Base-by-base conservation (phyloP, 768 basidiomycete species). In the Lyophyllum shimeji region DNA sequence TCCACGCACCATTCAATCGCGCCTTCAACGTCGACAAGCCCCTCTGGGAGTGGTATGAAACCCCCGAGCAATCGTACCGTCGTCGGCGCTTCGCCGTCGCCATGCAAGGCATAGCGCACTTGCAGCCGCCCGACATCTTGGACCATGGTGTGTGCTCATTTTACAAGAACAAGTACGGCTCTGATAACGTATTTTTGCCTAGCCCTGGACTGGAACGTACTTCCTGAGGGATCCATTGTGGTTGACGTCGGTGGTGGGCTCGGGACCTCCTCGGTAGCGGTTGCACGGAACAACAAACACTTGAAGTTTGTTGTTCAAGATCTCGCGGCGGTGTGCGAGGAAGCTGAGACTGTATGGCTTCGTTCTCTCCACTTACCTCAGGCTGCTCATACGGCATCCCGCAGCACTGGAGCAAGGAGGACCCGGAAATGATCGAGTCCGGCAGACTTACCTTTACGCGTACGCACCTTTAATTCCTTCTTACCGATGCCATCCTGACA, bases 201-300 rank as follows among this genome's bases (percentile, higher is more conserved):
- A 71, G 70, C 57, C 1, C 62, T 63, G 27, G 61, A 67, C 25
- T 70, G 69, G 70, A 57, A 54, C 13, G 48, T 60, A 1, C 53
- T 71, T 8, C 55, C 65, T 0, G 21, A 52, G 34, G 61, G 55
- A 7, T 54, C 63, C 4, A 39, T 66, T 21, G 59, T 72, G 23
- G 67, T 72, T 18, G 71, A 72, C 50, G 69, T 72, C 8, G 69
- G 65, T 0, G 70, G 69, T 7, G 68, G 69, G 2, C 54, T 69
- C 13, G 71, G 71, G 2, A 58, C 60, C 1, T 58, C 63, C n/a
- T 52, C 69, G 1, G 43, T 67, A 15, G 23, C 59, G n/a, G 24
- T 72, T 9, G 62, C 63, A 20, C 56, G 60, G 55, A 50, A 56
- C 0, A 48, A 56, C 29, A 52, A 65, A 8, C 55, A 67, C 29